phyloP scores from a whole-genome alignment of 1,284 basidiomycete species.

The Fomitiporia mediterranea region DNA sequence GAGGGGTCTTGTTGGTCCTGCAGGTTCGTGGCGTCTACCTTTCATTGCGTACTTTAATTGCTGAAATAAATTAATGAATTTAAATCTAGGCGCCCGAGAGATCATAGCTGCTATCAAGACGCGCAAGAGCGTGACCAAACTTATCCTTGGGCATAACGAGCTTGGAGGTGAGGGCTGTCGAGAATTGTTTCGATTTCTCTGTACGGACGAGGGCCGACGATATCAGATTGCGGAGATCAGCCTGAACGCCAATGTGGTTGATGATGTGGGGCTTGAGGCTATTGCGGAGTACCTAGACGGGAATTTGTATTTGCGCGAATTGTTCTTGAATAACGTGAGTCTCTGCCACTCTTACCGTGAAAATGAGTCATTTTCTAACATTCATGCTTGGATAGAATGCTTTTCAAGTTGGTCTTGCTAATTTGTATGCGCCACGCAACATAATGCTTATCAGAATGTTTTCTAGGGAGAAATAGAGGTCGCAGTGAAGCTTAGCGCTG shows the following conservation, averaged over 20 bases:
- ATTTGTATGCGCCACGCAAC: background rate
- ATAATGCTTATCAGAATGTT: slow-evolving; percentile 5
- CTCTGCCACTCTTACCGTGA: background rate
- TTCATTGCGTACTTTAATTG: background rate
- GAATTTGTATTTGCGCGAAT: slow-evolving; percentile 40
- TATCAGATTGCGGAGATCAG: slow-evolving; percentile 51
- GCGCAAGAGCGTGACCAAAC: slow-evolving; percentile 41
- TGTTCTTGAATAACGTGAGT: slow-evolving; percentile 57
- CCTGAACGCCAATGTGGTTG: slow-evolving; percentile 51
- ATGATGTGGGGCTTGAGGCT: slow-evolving; percentile 48
- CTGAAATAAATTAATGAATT: too few species aligned
- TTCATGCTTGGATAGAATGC: slow-evolving; percentile 25
- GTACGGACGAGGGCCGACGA: slow-evolving; percentile 41
- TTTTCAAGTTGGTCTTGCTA: slow-evolving; percentile 24
- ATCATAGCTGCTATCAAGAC: slow-evolving; percentile 43
- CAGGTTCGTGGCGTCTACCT: slow-evolving; percentile 3
- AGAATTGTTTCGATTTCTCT: slow-evolving; percentile 51
- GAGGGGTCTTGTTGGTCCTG: slow-evolving; percentile 10
- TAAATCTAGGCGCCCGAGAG: slow-evolving; percentile 40
- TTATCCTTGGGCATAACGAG: slow-evolving; percentile 53
- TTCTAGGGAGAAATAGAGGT: slow-evolving; percentile 37
- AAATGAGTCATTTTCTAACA: slow-evolving; percentile 26
- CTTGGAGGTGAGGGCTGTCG: slow-evolving; percentile 57
- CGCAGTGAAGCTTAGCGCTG: slow-evolving; percentile 36
- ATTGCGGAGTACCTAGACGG: slow-evolving; percentile 48